These are phyloP conservation scores for Solanum boliviense DNA, from an alignment of 257 asterid genomes.

Conservation along the genomic window DNA sequence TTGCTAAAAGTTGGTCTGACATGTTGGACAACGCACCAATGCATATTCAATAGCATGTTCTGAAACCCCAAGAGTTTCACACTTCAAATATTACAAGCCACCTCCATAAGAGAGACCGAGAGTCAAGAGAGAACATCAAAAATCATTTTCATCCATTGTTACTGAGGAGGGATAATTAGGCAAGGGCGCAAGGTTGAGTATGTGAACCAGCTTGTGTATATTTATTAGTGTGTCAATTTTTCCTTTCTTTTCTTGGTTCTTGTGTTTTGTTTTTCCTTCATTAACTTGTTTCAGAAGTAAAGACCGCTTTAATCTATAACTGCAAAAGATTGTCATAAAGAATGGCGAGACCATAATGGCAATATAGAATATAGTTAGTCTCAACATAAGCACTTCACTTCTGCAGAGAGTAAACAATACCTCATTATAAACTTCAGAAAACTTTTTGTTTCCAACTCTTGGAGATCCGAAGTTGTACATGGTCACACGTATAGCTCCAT, in stretches of 20 bases:
- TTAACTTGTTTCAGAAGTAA: not conserved
- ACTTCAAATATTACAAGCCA: not conserved
- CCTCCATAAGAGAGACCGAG: not conserved
- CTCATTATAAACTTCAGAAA: slow-evolving; percentile 87
- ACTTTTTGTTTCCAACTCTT: slow-evolving; percentile 87
- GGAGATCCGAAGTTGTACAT: slow-evolving; percentile 99
- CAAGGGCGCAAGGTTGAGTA: not conserved
- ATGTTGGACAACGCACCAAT: not conserved
- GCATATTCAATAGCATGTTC: not conserved
- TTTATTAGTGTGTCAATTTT: not conserved
- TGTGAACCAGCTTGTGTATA: not conserved
- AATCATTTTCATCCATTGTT: not conserved
- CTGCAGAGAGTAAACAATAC: slow-evolving; percentile 16
- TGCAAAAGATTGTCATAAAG: not conserved
- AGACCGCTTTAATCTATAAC: not conserved
- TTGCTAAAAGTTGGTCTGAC: not conserved
- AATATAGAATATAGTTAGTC: not conserved
- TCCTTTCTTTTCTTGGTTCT: not conserved
- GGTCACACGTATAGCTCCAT: slow-evolving; percentile 56
- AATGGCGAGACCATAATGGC: not conserved
- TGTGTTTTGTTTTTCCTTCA: not conserved
- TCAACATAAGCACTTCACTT: not conserved
- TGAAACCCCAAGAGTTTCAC: not conserved
- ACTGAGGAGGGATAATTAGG: not conserved
- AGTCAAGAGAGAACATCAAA: not conserved